Percentiles rank a stretch among this genome's conserved stretches.
These are phyloP conservation scores for Thelonectria blattea DNA, from an alignment of 2,329 filamentous ascomycete genomes.

Conservation along the genomic window DNA sequence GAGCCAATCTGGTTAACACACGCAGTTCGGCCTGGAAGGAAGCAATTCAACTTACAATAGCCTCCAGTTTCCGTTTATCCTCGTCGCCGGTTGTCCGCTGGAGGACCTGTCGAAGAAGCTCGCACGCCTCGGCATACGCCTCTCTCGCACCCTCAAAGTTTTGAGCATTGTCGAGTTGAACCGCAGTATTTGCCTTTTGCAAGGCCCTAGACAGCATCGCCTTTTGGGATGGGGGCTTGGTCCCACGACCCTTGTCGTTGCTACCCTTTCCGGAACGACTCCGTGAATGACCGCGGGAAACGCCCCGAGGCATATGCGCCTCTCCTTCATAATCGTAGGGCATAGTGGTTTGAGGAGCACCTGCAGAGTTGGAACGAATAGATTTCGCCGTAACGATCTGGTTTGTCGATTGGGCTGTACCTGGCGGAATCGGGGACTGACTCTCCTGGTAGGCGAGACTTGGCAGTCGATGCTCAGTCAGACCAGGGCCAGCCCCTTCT, in stretches of 20 bases:
- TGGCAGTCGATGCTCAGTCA: conserved; percentile 33
- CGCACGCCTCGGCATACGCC: conserved; percentile 90
- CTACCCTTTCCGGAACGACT: conserved; percentile 44
- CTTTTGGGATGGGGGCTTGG: conserved; percentile 78
- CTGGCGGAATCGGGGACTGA: conserved; percentile 36
- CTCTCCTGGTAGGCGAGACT: conserved; percentile 35
- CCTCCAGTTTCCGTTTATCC: conserved; percentile 87
- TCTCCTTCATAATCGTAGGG: conserved; percentile 42
- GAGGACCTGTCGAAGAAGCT: conserved; percentile 86
- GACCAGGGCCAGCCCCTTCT: conserved; percentile 39
- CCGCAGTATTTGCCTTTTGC: conserved; percentile 94
- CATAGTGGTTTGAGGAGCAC: conserved; percentile 33
- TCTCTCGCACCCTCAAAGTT: conserved; percentile 91
- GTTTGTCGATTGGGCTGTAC: conserved; percentile 23
- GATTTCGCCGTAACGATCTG: conserved; percentile 28
- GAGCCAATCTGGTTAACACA: conserved; percentile 18
- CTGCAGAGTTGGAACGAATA: conserved; percentile 22
- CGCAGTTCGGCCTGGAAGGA: not conserved
- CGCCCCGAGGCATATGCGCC: conserved; percentile 38
- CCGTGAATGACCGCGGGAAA: conserved; percentile 43
- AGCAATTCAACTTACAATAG: conserved; percentile 69
- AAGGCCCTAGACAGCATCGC: conserved; percentile 95
- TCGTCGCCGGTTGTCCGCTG: conserved; percentile 82
- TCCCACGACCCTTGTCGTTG: conserved; percentile 39
- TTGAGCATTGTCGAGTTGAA: conserved; percentile 93